Percentiles rank a stretch among this genome's conserved stretches.
These are phyloP conservation scores for Acacia confusa DNA, from an alignment of 306 rosid species.

Conservation along the genomic window DNA sequence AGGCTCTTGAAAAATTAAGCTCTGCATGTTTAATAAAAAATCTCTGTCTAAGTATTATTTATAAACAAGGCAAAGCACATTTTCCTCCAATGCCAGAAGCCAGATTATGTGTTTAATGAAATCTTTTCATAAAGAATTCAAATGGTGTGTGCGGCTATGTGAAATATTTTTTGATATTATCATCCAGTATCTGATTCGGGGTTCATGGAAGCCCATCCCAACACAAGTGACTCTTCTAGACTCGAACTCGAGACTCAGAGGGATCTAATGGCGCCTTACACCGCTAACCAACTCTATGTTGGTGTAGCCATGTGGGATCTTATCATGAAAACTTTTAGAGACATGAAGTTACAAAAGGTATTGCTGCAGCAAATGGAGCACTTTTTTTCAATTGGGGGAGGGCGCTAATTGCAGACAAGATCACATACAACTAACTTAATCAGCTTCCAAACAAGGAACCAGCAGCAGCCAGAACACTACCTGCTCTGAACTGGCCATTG, in stretches of 20 bases:
- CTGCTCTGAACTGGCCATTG: constrained; percentile 96
- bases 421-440: not conserved
- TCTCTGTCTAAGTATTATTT: constrained; percentile 19
- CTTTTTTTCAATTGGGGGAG: not conserved
- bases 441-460: constrained; percentile 11
- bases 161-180: not conserved
- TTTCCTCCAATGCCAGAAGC: not conserved
- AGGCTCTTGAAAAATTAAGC: constrained; percentile 83
- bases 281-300: too few relatives aligned
- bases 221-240: too few relatives aligned
- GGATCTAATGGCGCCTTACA: too few relatives aligned
- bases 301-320: not conserved
- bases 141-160: not conserved
- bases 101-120: not conserved
- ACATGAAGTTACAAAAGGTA: not conserved
- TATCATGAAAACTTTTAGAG: not conserved
- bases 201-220: too few relatives aligned
- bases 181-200: too few relatives aligned
- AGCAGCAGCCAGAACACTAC: constrained; percentile 43
- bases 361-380: not conserved
- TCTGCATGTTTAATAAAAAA: constrained; percentile 59
- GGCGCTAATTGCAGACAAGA: not conserved
- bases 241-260: too few relatives aligned
- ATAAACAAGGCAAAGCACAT: constrained; percentile 20
- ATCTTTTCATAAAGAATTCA: constrained; percentile 10